A percentile compares a stretch with the other conserved stretches of the same genome.
These are phyloP conservation scores for Uronychia setigera DNA, from an alignment of 73 alveolate genomes.

Conservation along the genomic window DNA sequence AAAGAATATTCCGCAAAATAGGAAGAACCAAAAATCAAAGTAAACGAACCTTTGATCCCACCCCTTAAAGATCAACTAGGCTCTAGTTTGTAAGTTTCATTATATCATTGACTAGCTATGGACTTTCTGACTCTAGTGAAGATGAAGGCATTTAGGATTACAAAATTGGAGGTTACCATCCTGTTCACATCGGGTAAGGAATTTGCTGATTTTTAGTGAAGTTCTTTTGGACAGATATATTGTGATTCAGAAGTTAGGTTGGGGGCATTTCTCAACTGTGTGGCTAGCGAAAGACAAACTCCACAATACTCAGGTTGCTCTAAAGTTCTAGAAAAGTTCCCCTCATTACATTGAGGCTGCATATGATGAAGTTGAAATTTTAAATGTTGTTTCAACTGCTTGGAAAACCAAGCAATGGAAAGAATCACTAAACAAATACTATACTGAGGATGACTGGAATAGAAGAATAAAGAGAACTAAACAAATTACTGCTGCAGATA, in stretches of 20 bases:
- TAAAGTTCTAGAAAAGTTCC: conserved; percentile 97
- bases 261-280: conserved; percentile 86
- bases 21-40: too few species aligned
- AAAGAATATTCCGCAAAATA: too few species aligned
- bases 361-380: conserved; percentile 98
- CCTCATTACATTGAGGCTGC: conserved; percentile 99
- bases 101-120: conserved; percentile 32
- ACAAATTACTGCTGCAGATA: conserved; percentile 7
- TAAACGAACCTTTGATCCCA: conserved; percentile 1
- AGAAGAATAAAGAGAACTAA: conserved; percentile 26
- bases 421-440: conserved; percentile 62
- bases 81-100: conserved; percentile 18
- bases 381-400: conserved; percentile 90
- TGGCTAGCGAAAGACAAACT: conserved; percentile 83
- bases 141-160: conserved; percentile 80
- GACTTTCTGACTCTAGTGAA: conserved; percentile 70
- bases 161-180: conserved; percentile 84
- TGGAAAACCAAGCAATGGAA: conserved; percentile 86
- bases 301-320: conserved; percentile 88
- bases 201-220: too few species aligned
- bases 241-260: conserved; percentile 76
- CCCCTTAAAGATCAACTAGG: conserved; percentile 48
- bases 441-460: conserved; percentile 57
- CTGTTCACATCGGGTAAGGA: conserved; percentile 95
- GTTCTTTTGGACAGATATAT: conserved; percentile 88